phyloP scores from a whole-genome alignment of 352 stramenopile species.

The Phytopythium ostracodes region DNA sequence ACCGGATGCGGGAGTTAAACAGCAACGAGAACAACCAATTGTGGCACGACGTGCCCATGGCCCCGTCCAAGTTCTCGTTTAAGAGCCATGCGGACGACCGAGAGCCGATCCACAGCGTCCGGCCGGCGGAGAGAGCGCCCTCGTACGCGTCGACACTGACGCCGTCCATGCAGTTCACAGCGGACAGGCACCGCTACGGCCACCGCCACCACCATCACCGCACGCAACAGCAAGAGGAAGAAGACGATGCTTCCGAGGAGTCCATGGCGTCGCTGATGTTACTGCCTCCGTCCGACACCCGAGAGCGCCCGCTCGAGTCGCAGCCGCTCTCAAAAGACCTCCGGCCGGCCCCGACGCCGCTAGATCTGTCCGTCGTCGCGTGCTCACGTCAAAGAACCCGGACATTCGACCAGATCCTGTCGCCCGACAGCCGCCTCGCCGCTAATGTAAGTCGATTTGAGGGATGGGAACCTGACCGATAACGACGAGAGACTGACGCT shows the following conservation, averaged over 20 bases:
- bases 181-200: background rate
- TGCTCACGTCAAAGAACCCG: background rate
- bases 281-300: background rate
- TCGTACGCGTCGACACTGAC: background rate
- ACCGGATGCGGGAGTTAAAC: background rate
- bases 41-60: constrained; percentile 1
- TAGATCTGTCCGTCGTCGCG: constrained; percentile 25
- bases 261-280: background rate
- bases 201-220: background rate
- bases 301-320: background rate
- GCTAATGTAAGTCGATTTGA: constrained; percentile 28
- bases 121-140: background rate
- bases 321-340: background rate
- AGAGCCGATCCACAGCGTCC: background rate
- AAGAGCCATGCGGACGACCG: background rate
- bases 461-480: background rate
- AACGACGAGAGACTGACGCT: background rate
- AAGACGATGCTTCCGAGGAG: background rate
- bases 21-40: background rate
- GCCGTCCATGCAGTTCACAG: background rate
- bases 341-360: constrained; percentile 8
- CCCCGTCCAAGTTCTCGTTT: background rate
- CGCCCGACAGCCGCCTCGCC: constrained; percentile 40
- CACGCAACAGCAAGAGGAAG: background rate
- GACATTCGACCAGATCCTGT: constrained; percentile 29